phyloP scores from a whole-genome alignment of 441 rosid species.

The Populus trichocarpa region DNA sequence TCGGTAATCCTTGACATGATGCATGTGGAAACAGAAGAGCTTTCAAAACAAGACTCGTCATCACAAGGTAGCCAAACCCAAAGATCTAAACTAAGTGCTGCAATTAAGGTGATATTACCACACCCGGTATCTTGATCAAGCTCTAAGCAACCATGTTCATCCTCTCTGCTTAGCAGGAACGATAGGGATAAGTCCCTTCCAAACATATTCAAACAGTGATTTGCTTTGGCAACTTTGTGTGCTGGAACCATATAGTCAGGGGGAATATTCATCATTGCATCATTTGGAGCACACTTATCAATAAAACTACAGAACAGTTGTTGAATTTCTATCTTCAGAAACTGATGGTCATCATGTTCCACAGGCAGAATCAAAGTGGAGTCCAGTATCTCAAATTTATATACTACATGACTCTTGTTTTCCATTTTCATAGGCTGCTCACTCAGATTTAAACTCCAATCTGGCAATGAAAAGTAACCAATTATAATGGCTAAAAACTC shows the following conservation, averaged over 20 bases:
- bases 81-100: constrained; percentile 58
- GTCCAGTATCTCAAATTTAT: constrained; percentile 79
- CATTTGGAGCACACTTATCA: constrained; percentile 36
- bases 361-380: constrained; percentile 62
- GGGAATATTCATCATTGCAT: constrained; percentile 51
- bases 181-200: constrained; percentile 65
- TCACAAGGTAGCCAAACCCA: constrained; percentile 82
- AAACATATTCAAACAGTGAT: constrained; percentile 62
- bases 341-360: constrained; percentile 44
- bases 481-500: constrained; percentile 77
- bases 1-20: constrained; percentile 61
- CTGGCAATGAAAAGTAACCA: constrained; percentile 86
- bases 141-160: constrained; percentile 29
- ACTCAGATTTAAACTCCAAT: constrained; percentile 55
- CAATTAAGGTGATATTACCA: constrained; percentile 41
- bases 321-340: constrained; percentile 57
- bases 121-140: constrained; percentile 30
- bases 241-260: constrained; percentile 51
- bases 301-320: constrained; percentile 56
- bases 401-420: constrained; percentile 35
- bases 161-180: constrained; percentile 41
- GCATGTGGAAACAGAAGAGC: constrained; percentile 40
- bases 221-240: constrained; percentile 42
- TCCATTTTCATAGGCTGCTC: constrained; percentile 31
- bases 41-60: constrained; percentile 23